Evolutionary conservation across 23 red algal genomes (phyloP), one percentile per base, ranked within the genome.

Genomic region (Gracilaria caudata): DNA sequence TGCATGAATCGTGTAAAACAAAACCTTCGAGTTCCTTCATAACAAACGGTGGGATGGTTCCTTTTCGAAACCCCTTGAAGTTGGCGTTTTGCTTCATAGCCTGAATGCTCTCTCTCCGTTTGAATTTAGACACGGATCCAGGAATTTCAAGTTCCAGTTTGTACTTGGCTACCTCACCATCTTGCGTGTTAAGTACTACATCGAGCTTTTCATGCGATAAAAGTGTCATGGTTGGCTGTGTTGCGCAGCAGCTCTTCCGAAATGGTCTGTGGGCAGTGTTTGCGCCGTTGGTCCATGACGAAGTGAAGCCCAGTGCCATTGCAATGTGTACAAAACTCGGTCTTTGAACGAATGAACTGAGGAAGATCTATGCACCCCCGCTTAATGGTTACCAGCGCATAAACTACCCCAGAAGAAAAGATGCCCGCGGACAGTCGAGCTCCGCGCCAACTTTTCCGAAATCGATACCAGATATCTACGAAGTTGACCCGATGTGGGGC

Each of bases 61-160:
- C 90, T 76, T 93, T 93, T 45, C 90, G 79, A 61, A 93, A 93
- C 20, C 90, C 90, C 35, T 73, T 55, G 38, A 85, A 93, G 72
- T 78, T 44, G 13, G 78, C 90, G 68, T 68, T 45, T 64, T 93
- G 74, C 71, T 79, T 84, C 17, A 91, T 26, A 29, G 41, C 36
- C 26, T 80, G 75, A 61, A 91, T 58, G 46, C 77, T 72, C 29
- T 82, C 64, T 33, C 34, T 80, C 16, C 87, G 76, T 72, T 91
- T 91, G 3, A 6, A 49, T 46, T 82, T 81, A 21, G 77, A 74
- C 19, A 73, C 13, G 36, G 87, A 34, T 38, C 20, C 87, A n/a
- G 87, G 77, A 38, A 91, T 82, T 60, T 81, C 61, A 70, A 91
- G 59, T 26, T 91, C 78, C 13, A 91, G 29, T 26, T 65, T 65